phyloP scores from a whole-genome alignment of 2,329 filamentous ascomycete species.

The Exophiala aquamarina region DNA sequence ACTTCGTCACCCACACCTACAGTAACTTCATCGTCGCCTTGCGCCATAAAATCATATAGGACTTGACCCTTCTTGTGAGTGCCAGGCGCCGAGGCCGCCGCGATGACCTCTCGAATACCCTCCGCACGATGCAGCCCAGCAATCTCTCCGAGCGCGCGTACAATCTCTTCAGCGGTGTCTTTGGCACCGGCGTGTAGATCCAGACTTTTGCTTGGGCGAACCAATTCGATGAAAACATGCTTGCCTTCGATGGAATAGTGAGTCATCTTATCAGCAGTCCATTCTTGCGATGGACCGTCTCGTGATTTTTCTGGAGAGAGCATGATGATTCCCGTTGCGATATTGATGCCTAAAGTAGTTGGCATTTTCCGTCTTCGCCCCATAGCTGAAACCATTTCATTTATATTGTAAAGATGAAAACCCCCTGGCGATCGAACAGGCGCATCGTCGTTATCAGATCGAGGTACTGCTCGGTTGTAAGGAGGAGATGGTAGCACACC shows the following conservation, averaged over 20 bases:
- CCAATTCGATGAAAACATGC: constrained; percentile 92
- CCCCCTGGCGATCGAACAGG: constrained; percentile 64
- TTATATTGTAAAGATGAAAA: constrained; percentile 94
- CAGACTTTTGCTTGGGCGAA: constrained; percentile 87
- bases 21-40: constrained; percentile 94
- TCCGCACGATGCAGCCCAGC: constrained; percentile 83
- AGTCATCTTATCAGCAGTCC: constrained; percentile 92
- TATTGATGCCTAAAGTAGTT: constrained; percentile 91
- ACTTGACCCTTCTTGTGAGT: constrained; percentile 79
- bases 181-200: constrained; percentile 98
- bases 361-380: constrained; percentile 98
- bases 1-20: constrained; percentile 90
- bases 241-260: constrained; percentile 98
- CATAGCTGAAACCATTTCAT: constrained; percentile 95
- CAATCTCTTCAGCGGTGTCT: constrained; percentile 93
- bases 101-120: constrained; percentile 77
- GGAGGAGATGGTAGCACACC: constrained; percentile 57
- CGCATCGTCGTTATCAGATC: constrained; percentile 47
- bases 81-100: constrained; percentile 66
- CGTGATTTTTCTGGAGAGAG: constrained; percentile 82
- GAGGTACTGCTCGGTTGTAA: constrained; percentile 49
- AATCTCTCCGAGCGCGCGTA: constrained; percentile 81
- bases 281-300: constrained; percentile 85
- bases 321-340: constrained; percentile 82
- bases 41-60: constrained; percentile 93